phyloP scores from a whole-genome alignment of 2,329 filamentous ascomycete species.

The Berkeleyomyces basicola region DNA sequence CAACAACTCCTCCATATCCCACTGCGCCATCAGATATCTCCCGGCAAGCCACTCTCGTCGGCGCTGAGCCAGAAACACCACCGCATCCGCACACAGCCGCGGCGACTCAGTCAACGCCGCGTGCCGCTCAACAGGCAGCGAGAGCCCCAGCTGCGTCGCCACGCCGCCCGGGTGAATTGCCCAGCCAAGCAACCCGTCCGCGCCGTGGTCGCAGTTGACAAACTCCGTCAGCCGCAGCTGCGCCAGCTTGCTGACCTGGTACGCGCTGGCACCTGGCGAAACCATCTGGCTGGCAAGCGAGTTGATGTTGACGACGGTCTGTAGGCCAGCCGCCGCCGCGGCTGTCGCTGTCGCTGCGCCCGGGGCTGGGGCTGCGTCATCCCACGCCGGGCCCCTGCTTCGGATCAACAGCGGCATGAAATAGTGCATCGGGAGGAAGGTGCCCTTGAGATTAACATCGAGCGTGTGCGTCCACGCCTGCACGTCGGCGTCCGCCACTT shows the following conservation, averaged over 20 bases:
- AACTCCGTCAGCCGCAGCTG: slow-evolving; percentile 33
- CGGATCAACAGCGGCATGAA: slow-evolving; percentile 32
- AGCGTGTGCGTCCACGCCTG: slow-evolving; percentile 30
- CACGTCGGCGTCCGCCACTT: slow-evolving; percentile 24
- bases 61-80: slow-evolving; percentile 27
- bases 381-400: slow-evolving; percentile 18
- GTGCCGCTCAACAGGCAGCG: slow-evolving; percentile 2
- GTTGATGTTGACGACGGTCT: slow-evolving; percentile 28
- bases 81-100: slow-evolving; percentile 26
- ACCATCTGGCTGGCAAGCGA: slow-evolving; percentile 27
- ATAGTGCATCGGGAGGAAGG: slow-evolving; percentile 27
- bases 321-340: neutral
- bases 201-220: slow-evolving; percentile 28
- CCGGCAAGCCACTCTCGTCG: slow-evolving; percentile 29
- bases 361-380: slow-evolving; percentile 15
- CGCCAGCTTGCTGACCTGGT: slow-evolving; percentile 33
- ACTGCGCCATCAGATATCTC: slow-evolving; percentile 27
- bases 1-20: slow-evolving; percentile 31
- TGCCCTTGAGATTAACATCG: slow-evolving; percentile 35
- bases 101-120: slow-evolving; percentile 21
- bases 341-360: neutral
- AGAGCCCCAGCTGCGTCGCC: slow-evolving; percentile 21
- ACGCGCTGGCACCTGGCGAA: slow-evolving; percentile 24
- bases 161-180: slow-evolving; percentile 25
- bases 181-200: slow-evolving; percentile 25